Percentiles rank a stretch among this genome's conserved stretches.
These are phyloP conservation scores for Magnolia changhungtana DNA, from an alignment of 164 flowering plant species.

Conservation along the genomic window DNA sequence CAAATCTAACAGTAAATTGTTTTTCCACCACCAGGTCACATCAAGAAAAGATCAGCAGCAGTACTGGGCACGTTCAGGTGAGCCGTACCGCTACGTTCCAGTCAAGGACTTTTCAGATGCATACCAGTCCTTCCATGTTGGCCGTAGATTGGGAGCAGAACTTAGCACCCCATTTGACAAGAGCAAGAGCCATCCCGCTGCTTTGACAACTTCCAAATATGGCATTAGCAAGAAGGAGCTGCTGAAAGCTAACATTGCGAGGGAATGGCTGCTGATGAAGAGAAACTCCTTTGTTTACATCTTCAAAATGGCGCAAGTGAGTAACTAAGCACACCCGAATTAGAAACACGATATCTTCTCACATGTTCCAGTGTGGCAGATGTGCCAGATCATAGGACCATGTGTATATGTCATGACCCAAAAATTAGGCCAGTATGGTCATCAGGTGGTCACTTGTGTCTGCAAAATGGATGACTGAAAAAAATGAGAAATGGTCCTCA, in stretches of 20 bases:
- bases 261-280: slow-evolving; percentile 44
- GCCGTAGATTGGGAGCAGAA: slow-evolving; percentile 26
- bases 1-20: not conserved
- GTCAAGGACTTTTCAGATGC: slow-evolving; percentile 44
- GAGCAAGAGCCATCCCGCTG: slow-evolving; percentile 42
- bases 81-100: slow-evolving; percentile 43
- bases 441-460: not conserved
- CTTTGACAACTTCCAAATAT: slow-evolving; percentile 34
- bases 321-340: slow-evolving; percentile 4
- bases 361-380: no score
- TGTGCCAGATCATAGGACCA: no score
- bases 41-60: slow-evolving; percentile 73
- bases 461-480: no score
- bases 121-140: slow-evolving; percentile 44
- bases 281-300: slow-evolving; percentile 40
- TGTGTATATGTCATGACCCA: no score
- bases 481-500: no score
- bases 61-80: slow-evolving; percentile 45
- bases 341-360: not conserved
- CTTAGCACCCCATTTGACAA: slow-evolving; percentile 41
- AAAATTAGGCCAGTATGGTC: not conserved
- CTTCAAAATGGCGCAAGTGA: slow-evolving; percentile 37
- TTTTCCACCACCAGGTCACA: slow-evolving; percentile 39
- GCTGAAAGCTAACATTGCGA: slow-evolving; percentile 32
- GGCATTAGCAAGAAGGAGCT: slow-evolving; percentile 36